phyloP scores from a whole-genome alignment of 1,284 basidiomycete genomes.

The Apiotrichum akiyoshidainum region DNA sequence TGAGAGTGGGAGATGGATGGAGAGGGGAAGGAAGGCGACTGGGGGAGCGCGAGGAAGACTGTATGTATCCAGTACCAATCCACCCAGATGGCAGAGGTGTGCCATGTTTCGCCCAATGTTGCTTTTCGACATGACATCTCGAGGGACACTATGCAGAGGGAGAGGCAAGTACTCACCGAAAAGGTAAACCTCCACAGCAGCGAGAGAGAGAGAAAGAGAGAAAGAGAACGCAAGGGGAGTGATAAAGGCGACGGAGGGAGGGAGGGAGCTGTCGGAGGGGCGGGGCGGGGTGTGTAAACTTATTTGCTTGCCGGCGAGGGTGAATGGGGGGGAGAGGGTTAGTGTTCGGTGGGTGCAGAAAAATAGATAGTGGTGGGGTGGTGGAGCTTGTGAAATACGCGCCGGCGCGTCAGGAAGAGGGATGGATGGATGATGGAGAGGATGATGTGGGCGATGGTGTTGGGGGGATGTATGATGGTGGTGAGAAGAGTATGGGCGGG shows the following conservation, averaged over 20 bases:
- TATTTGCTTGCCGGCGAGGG: too few relatives aligned
- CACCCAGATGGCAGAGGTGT: background rate
- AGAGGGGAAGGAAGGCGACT: too few relatives aligned
- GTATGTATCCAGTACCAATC: too few relatives aligned
- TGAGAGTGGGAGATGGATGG: too few relatives aligned
- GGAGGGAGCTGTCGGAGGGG: too few relatives aligned
- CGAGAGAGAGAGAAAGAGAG: background rate
- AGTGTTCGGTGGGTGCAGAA: too few relatives aligned
- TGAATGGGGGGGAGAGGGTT: too few relatives aligned
- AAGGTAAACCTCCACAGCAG: too few relatives aligned
- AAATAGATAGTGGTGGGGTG: too few relatives aligned
- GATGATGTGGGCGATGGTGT: background rate
- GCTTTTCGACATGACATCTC: constrained; percentile 4
- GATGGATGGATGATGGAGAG: background rate
- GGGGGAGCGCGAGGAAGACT: too few relatives aligned
- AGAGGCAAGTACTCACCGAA: background rate
- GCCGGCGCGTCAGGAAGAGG: too few relatives aligned
- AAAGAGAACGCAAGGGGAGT: background rate
- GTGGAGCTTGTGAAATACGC: background rate
- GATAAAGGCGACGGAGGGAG: background rate
- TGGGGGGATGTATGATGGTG: constrained; percentile 3
- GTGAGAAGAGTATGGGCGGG: constrained; percentile 5
- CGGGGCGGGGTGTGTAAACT: background rate
- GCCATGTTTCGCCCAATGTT: background rate
- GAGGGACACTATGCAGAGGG: constrained; percentile 1